Base-by-base conservation (phyloP, 2,329 filamentous ascomycete genomes). In the Ophiocordyceps australis region DNA sequence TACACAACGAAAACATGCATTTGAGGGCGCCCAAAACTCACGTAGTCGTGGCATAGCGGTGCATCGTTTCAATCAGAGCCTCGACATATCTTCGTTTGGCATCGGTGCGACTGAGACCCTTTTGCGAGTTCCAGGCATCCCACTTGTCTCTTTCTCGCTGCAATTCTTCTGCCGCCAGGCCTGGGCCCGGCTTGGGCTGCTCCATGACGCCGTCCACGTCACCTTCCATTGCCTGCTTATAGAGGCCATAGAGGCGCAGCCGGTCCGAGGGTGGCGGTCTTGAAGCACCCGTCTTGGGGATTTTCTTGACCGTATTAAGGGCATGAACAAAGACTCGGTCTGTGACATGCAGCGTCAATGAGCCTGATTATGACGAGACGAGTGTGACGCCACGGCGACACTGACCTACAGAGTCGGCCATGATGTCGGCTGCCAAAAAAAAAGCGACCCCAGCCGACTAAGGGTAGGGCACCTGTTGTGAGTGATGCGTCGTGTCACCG, bases 221-320 rank as follows among this genome's bases (percentile, higher is more conserved):
- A 25, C 89, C 89, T 58, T 98, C 85, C 89, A 95, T 95, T 34
- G 83, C 83, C 54, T 98, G 89, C 49, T 98, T 98, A 59, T 98
- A 98, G 37, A 98, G 65, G 35, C 89, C 89, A 74, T 98, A 98
- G 33, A 98, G 76, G 30, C 79, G 78, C 39, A 98, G 63, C 30
- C 89, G 76, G 44, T 91, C 85, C 32, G 66, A 60, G 3, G 83
- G 70, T 24, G 89, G 89, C 23, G 89, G 89, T 34, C 89, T 77
- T 34, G 81, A 73, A 27, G 82, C 82, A 35, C 89, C 86, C 12
- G 85, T 93, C 45, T 89, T 86, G 39, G 80, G 80, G 40, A 98
- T 91, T 55, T 91, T 91, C 55, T 94, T 94, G 42, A 98, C 86
- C 14, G 89, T 95, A 57, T 93, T 94, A 52, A 98, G 77, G 37